Evolutionary conservation across 345 rosid genomes (phyloP), one percentile per base, ranked within the genome.

Genomic region (Populus davidiana): DNA sequence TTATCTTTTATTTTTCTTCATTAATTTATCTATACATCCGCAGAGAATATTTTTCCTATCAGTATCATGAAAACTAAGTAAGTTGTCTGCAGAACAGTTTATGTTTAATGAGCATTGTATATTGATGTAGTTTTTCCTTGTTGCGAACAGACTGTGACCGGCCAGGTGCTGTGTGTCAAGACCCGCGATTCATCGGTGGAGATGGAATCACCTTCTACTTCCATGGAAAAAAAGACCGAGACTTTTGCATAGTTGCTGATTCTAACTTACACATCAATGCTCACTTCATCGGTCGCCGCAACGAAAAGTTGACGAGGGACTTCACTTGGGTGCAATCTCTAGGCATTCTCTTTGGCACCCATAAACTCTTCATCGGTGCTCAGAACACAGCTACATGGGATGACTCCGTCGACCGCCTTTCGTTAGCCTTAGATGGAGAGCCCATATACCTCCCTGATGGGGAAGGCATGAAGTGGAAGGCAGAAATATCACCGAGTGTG

Each of bases 131-230:
- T 18, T 23, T 44, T 39, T 31, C 33, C 35, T 49, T 69, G 39
- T 25, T 47, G 8, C 4, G 16, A 62, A 0, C 84, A 89, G 92
- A 78, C 18, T 90, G 97, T 10, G 89, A 89, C 75, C 80, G 68
- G 44, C 90, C 88, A 16, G 91, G 92, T 47, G 89, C 90, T 8
- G 88, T 88, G 10, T 88, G 93, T 78, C 88, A 88, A 78, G 97
- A 90, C 72, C 94, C 93, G 16, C 81, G 91, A 43, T 92, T 92
- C 87, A 80, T 90, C 14, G 91, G 91, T 21, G 93, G 90, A 18
- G 91, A 90, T 5, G 90, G 92, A 21, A 81, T 87, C 36, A 85
- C 94, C 78, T 90, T 90, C 82, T 92, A 90, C 86, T 92, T 88
- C 90, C 94, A 92, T 59, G 96, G 91, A 67, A 87, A 86, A 82